These are phyloP conservation scores for Claviceps maximensis DNA, from an alignment of 2,329 filamentous ascomycete species.

Conservation along the genomic window DNA sequence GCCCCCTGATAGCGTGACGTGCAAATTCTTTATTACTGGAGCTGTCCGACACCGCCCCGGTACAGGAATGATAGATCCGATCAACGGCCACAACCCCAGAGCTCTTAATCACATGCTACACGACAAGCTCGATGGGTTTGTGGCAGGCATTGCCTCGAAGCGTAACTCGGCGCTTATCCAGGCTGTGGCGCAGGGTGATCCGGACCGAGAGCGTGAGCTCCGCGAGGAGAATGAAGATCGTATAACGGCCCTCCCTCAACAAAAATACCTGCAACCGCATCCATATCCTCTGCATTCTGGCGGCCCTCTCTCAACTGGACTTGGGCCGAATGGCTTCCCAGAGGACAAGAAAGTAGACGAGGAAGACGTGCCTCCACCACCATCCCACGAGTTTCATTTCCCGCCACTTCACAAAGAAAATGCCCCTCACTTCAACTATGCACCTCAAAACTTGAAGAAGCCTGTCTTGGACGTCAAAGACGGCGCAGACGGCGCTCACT, in stretches of 20 bases:
- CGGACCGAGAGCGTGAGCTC: constrained; percentile 66
- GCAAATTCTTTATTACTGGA: constrained; percentile 88
- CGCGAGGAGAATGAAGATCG: constrained; percentile 73
- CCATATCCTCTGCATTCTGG: constrained; percentile 16
- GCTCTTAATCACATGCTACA: constrained; percentile 66
- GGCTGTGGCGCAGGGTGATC: constrained; percentile 67
- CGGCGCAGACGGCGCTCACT: constrained; percentile 13
- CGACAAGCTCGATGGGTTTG: constrained; percentile 76
- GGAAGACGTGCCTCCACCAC: constrained; percentile 10
- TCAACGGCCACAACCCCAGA: constrained; percentile 22
- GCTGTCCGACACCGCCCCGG: constrained; percentile 30
- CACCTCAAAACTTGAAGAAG: constrained; percentile 23
- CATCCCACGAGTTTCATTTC: constrained; percentile 40
- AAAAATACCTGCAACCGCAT: constrained; percentile 48
- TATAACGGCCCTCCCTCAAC: constrained; percentile 66
- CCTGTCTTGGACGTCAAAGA: constrained; percentile 12
- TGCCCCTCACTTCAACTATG: constrained; percentile 46
- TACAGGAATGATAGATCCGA: constrained; percentile 32
- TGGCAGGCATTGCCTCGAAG: constrained; percentile 76
- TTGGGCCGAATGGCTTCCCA: constrained; percentile 21
- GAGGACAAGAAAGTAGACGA: constrained; percentile 26
- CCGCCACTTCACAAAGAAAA: constrained; percentile 37
- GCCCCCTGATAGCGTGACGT: constrained; percentile 76
- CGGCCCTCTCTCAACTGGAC: constrained; percentile 1
- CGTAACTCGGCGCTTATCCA: constrained; percentile 73